Base-by-base conservation (phyloP, 768 basidiomycete genomes). In the Galerina marginata region DNA sequence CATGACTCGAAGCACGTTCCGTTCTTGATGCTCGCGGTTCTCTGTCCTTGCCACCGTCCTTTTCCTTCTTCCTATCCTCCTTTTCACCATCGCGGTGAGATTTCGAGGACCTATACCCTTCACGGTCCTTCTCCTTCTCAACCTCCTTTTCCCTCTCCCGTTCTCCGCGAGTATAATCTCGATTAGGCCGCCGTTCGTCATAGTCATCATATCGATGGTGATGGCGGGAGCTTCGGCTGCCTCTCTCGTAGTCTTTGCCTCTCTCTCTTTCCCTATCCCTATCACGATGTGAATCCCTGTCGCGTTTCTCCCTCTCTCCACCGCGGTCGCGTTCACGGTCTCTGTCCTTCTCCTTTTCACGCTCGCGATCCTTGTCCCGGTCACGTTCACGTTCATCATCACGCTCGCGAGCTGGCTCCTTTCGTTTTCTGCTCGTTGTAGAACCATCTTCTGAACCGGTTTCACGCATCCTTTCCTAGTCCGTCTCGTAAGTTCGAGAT, bases 361-460 rank as follows among this genome's bases (percentile, higher is more conserved):
- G 75, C 33, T 71, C 67, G 23, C 89, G 91, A 60, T 94, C 93
- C 72, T 91, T 93, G 55, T 69, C 67, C 15, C 57, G 54, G 4
- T 74, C 73, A 9, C 56, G 43, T 4, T 56, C 63, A 20, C 60
- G 64, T 39, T 77, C 75, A 39, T 86, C 86, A 23, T 75, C 74
- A 56, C 78, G 74, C 44, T 87, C 85, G 20, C 81, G 76, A 26
- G 71, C 64, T 23, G 90, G 92, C 61, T 94, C 93, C 72, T 93
- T 93, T 60, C 93, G 86, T 64, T 84, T 89, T 55, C 92, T 82
- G 65, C 92, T 91, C 0, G 90, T 91, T 1, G 89, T 88, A 0
- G 92, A 93, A 0, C 86, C 91, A 2, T 95, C 93, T 62, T 95
- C 93, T 2, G 92, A 93, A 36, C 86, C 91, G 10, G 71, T 79